These are phyloP conservation scores for Massospora cicadina DNA, from an alignment of 371 early-diverging fungal genomes.

Conservation along the genomic window DNA sequence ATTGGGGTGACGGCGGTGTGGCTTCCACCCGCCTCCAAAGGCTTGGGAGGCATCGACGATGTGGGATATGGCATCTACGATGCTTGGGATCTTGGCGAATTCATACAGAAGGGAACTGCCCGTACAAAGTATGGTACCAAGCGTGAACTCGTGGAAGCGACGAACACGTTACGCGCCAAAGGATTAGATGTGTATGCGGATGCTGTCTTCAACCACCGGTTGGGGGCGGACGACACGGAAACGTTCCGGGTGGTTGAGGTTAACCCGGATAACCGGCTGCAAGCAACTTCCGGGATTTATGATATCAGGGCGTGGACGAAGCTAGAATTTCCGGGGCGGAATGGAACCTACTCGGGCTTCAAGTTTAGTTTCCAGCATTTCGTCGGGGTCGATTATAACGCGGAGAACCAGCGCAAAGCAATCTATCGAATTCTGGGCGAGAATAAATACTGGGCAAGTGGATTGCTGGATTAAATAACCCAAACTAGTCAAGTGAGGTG, in stretches of 20 bases:
- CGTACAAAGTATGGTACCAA: conserved; percentile 25
- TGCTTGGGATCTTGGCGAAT: conserved; percentile 25
- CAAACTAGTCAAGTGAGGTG: conserved; percentile 17
- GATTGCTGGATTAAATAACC: not conserved
- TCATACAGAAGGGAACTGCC: conserved; percentile 20
- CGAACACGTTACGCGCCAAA: conserved; percentile 14
- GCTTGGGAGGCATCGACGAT: conserved; percentile 12
- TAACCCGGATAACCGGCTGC: conserved; percentile 15
- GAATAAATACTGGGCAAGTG: conserved; percentile 19
- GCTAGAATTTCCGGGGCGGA: conserved; percentile 21
- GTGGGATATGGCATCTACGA: conserved; percentile 23
- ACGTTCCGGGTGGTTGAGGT: not conserved
- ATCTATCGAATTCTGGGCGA: conserved; percentile 22
- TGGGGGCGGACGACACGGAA: conserved; percentile 1
- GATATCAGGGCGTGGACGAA: conserved; percentile 21
- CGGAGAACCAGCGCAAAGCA: conserved; percentile 14
- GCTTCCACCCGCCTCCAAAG: conserved; percentile 9
- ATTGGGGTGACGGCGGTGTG: conserved; percentile 7
- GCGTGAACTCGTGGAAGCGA: conserved; percentile 18
- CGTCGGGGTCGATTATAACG: conserved; percentile 22
- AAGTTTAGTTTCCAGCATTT: conserved; percentile 20
- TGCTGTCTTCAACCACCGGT: conserved; percentile 6
- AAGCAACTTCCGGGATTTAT: conserved; percentile 18
- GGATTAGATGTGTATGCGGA: not conserved
- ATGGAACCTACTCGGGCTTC: conserved; percentile 22